Base-by-base conservation (phyloP, 176 grass and related monocot species). In the Oryza longistaminata region DNA sequence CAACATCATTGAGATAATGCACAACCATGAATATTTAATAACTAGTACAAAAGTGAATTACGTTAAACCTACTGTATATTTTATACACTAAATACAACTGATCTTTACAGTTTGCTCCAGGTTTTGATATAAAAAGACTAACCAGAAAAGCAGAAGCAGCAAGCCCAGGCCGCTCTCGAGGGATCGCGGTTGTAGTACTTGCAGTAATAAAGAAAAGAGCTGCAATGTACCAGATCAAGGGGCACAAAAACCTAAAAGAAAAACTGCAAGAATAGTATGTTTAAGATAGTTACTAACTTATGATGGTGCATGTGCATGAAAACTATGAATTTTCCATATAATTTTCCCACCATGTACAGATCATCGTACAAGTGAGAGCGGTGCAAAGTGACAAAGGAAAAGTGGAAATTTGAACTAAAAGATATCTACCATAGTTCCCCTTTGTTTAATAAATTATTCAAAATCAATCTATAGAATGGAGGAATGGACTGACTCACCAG, bases 111-210 rank as follows among this genome's bases (percentile, higher is more conserved):
- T 24, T 26, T 49, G 71, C 72, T 70, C 52, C 46, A 3, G 69
- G 35, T 43, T 64, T 64, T 3, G 48, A 27, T 11, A 66, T 64
- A 29, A 62, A 34, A 76, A 87, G 19, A 94, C 87, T 94, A 80
- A 99, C 96, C 88, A 92, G 70, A 85, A 96, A 64, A 61, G 93
- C 70, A 79, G 86, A 88, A 88, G 96, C 96, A 73, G 88, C 77
- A 60, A 99, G 91, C n/a, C 96, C 96, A 92, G 93, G 74, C 66
- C 96, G 93, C 60, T 99, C 96, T 65, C 96, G 96, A 68, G 96
- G 96, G 96, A 87, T 96, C 93, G 22, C 88, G 87, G 67, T 99
- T 71, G 72, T 99, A 99, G 81, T 96, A 96, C 85, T 96, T 94
- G 88, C 86, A 89, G 35, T 91, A 84, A 87, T 99, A 95, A 71